Conservation (phyloP, 2,329 filamentous ascomycete species). For the Arthrobotrys entomopaga region DNA sequence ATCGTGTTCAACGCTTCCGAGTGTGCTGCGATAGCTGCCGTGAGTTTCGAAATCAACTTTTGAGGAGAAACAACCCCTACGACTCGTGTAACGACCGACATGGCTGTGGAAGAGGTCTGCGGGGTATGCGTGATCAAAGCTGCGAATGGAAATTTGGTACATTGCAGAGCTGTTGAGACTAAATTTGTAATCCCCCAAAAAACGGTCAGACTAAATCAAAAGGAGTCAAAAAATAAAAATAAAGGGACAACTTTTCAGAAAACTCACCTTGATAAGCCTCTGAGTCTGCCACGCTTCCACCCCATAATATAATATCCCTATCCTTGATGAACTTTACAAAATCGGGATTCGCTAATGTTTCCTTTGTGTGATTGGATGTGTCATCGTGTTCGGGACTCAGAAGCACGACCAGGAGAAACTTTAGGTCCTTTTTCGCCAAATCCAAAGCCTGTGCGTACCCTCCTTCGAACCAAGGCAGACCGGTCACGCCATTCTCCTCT, state of each 20-base stretch:
- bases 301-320: slow-evolving; percentile 89
- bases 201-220: no score
- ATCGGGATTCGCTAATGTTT: slow-evolving; percentile 81
- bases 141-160: slow-evolving; percentile 91
- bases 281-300: slow-evolving; percentile 88
- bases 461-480: slow-evolving; percentile 81
- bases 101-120: slow-evolving; percentile 70
- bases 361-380: slow-evolving; percentile 79
- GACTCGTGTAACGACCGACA: slow-evolving; percentile 87
- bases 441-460: slow-evolving; percentile 94
- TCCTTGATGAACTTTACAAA: slow-evolving; percentile 79
- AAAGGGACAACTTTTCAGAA: background rate
- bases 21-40: slow-evolving; percentile 77
- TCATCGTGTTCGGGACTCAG: slow-evolving; percentile 95
- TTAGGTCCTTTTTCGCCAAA: slow-evolving; percentile 86
- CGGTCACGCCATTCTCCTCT: slow-evolving; percentile 81
- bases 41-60: slow-evolving; percentile 80
- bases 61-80: slow-evolving; percentile 75
- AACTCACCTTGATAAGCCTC: slow-evolving; percentile 79
- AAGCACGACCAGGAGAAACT: slow-evolving; percentile 88
- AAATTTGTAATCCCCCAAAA: background rate
- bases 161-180: slow-evolving; percentile 84
- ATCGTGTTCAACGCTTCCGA: slow-evolving; percentile 78
- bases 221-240: no score
- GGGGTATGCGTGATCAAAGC: slow-evolving; percentile 88